Evolutionary conservation across 495 filamentous ascomycete species (phyloP).

Genomic region (Tetracladium setigerum): DNA sequence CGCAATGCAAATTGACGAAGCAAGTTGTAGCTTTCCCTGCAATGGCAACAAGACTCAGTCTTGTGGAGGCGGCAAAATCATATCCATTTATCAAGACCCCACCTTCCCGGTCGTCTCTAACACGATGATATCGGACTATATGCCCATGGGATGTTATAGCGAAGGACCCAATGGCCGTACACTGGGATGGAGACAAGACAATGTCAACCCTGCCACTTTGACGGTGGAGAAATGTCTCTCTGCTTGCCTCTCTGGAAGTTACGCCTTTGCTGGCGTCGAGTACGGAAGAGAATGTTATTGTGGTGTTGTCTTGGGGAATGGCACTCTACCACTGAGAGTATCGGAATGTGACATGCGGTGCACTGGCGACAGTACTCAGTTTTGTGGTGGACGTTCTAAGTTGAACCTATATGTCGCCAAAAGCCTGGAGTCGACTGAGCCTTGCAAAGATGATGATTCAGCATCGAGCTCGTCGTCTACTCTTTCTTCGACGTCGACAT

Average conservation of each 20-base stretch:
- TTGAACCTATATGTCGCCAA: constrained; percentile 33
- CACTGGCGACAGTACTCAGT: constrained; percentile 33
- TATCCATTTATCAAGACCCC: constrained; percentile 40
- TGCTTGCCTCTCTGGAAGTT: constrained; percentile 33
- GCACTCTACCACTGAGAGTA: constrained; percentile 25
- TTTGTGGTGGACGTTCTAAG: constrained; percentile 33
- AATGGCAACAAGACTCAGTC: constrained; percentile 32
- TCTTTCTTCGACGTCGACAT: background rate
- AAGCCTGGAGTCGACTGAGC: constrained; percentile 28
- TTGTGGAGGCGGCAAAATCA: constrained; percentile 35
- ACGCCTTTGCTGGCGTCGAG: constrained; percentile 41
- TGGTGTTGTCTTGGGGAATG: constrained; percentile 23
- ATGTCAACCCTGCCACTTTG: constrained; percentile 24
- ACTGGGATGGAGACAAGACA: constrained; percentile 32
- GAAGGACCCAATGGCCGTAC: constrained; percentile 39
- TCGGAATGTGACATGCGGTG: constrained; percentile 34
- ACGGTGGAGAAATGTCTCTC: constrained; percentile 24
- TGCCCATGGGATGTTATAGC: constrained; percentile 41
- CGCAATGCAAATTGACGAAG: constrained; percentile 22
- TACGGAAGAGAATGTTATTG: constrained; percentile 27
- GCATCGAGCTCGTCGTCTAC: constrained; percentile 2
- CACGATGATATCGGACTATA: constrained; percentile 25
- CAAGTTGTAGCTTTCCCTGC: constrained; percentile 35
- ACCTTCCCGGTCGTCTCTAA: constrained; percentile 29
- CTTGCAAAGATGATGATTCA: constrained; percentile 20